Evolutionary conservation across 1,284 basidiomycete genomes (phyloP).

Genomic region (Anthracocystis walkeri): DNA sequence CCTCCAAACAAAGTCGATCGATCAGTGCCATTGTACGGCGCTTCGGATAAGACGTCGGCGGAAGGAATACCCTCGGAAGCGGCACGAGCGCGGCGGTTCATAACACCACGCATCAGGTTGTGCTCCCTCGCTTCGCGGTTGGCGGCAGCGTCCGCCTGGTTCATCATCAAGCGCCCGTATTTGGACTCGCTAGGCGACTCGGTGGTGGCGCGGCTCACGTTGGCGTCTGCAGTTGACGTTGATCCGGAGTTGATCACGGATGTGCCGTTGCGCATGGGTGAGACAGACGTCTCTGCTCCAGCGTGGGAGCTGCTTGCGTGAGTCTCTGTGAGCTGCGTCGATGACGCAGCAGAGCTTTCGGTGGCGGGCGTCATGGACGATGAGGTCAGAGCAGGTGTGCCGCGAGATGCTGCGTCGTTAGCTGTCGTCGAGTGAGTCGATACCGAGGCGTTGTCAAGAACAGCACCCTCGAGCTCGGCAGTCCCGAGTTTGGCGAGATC

Average conservation of each 20-base stretch:
- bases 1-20: slow-evolving; percentile 6
- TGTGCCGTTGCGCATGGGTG: slow-evolving; percentile 18
- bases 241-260: slow-evolving; percentile 4
- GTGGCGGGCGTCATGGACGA: slow-evolving; percentile 30
- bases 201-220: slow-evolving; percentile 19
- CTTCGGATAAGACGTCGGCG: slow-evolving; percentile 16
- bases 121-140: slow-evolving; percentile 30
- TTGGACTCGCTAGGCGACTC: slow-evolving; percentile 47
- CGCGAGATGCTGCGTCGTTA: slow-evolving; percentile 27
- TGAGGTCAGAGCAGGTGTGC: slow-evolving; percentile 13
- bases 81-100: slow-evolving; percentile 38
- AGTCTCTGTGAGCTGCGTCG: slow-evolving; percentile 7
- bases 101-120: slow-evolving; percentile 36
- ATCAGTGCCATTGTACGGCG: slow-evolving; percentile 11
- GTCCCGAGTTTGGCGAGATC: slow-evolving; percentile 17
- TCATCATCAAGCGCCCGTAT: slow-evolving; percentile 28
- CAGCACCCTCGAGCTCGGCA: slow-evolving; percentile 12
- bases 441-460: slow-evolving; percentile 35
- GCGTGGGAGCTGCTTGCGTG: neutral
- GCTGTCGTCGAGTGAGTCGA: slow-evolving; percentile 43
- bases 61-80: slow-evolving; percentile 48
- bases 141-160: slow-evolving; percentile 30
- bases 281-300: slow-evolving; percentile 9
- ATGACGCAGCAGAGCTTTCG: slow-evolving; percentile 17
- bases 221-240: slow-evolving; percentile 1